Percentiles rank a stretch among this genome's conserved stretches.
Evolutionary conservation across 179 eudicot genomes (phyloP).

Genomic region (Corrigiola litoralis): DNA sequence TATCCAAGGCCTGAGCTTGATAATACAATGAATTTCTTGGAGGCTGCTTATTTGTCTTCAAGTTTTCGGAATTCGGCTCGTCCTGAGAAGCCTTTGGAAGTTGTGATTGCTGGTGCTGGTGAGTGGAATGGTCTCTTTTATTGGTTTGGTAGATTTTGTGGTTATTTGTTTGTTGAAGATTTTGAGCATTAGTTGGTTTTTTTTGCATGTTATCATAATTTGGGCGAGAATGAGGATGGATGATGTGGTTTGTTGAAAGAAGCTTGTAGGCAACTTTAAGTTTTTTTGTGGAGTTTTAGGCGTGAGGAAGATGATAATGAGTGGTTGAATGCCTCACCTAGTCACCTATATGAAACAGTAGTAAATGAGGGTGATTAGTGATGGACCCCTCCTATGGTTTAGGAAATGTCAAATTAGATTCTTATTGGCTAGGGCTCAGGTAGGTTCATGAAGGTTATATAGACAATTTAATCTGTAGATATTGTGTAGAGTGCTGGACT

Average conservation of each 20-base stretch:
- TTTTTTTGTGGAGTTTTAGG: background rate
- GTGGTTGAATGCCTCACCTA: background rate
- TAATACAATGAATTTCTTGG: conserved; percentile 62
- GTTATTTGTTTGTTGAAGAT: background rate
- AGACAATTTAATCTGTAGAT: background rate
- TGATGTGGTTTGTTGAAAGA: too few species aligned
- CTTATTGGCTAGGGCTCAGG: background rate
- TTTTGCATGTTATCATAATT: background rate
- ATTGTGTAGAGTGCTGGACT: background rate
- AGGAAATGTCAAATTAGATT: too few species aligned
- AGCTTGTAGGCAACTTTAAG: too few species aligned
- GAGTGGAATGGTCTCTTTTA: conserved; percentile 1
- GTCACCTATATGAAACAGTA: too few species aligned
- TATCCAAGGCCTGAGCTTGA: conserved; percentile 99
- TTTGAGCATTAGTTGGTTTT: background rate
- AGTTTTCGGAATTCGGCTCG: conserved; percentile 65
- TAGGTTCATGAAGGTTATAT: background rate
- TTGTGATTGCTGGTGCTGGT: conserved; percentile 98
- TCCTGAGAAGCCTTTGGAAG: conserved; percentile 69
- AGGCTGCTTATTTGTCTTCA: conserved; percentile 88
- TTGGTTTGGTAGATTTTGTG: background rate
- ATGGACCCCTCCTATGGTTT: too few species aligned
- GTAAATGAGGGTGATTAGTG: too few species aligned
- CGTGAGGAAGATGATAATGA: background rate
- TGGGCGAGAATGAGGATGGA: background rate